Evolutionary conservation across 2,329 filamentous ascomycete genomes (phyloP).

Genomic region (Orbilia quercus): DNA sequence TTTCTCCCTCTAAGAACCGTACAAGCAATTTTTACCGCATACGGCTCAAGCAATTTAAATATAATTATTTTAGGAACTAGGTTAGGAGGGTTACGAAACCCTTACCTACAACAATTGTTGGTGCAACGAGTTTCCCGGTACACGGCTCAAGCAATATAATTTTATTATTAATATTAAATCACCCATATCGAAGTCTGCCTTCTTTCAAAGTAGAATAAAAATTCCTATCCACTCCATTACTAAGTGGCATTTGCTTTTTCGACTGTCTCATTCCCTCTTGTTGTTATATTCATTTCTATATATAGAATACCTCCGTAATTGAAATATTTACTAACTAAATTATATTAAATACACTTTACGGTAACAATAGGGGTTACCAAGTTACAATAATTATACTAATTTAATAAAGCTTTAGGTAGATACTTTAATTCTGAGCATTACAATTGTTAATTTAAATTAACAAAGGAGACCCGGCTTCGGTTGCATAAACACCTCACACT

Average conservation of each 20-base stretch:
- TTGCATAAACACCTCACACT: slow-evolving; percentile 20
- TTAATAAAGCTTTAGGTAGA: slow-evolving; percentile 38
- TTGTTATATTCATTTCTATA: slow-evolving; percentile 32
- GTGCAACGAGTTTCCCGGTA: slow-evolving; percentile 33
- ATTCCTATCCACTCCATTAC: slow-evolving; percentile 41
- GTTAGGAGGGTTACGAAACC: too few species aligned
- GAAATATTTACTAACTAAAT: slow-evolving; percentile 25
- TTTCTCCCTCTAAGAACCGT: too few species aligned
- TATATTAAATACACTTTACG: slow-evolving; percentile 33
- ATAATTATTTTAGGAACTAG: too few species aligned
- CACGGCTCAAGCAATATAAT: slow-evolving; percentile 41
- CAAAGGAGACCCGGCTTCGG: slow-evolving; percentile 22
- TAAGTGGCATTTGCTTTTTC: slow-evolving; percentile 39
- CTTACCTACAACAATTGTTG: too few species aligned
- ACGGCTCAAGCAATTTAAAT: too few species aligned
- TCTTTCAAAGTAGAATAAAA: slow-evolving; percentile 38
- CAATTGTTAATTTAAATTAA: slow-evolving; percentile 23
- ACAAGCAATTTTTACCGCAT: too few species aligned
- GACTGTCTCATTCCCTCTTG: slow-evolving; percentile 36
- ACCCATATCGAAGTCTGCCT: slow-evolving; percentile 35
- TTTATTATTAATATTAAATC: slow-evolving; percentile 37
- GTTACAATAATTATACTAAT: slow-evolving; percentile 38
- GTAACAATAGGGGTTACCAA: slow-evolving; percentile 35
- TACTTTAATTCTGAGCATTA: slow-evolving; percentile 39
- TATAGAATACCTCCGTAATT: slow-evolving; percentile 43